A percentile compares a stretch with the other conserved stretches of the same genome.
Evolutionary conservation across 2,329 filamentous ascomycete species (phyloP).

Genomic region (Hymenoscyphus occultus): DNA sequence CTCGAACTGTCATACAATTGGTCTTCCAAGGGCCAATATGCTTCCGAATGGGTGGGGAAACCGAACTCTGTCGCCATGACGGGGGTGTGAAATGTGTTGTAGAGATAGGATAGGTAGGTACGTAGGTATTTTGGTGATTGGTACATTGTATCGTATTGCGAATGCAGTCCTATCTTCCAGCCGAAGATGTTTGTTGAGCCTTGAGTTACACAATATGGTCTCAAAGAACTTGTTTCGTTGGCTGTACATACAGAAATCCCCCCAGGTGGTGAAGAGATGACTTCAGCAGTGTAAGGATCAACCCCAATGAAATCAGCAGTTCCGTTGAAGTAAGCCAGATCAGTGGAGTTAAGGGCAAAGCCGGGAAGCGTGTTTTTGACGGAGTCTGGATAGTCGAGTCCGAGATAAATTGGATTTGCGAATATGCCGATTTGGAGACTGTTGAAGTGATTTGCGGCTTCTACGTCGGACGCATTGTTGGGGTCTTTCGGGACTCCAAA

Average conservation of each 20-base stretch:
- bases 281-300: not conserved
- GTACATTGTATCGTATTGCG: not conserved
- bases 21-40: not conserved
- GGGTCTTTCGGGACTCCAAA: not conserved
- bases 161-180: not conserved
- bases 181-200: not conserved
- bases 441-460: not conserved
- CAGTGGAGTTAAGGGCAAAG: not conserved
- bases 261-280: no score
- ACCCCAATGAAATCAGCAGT: not conserved
- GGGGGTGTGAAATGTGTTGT: not conserved
- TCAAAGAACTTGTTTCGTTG: no score
- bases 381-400: not conserved
- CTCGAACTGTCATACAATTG: not conserved
- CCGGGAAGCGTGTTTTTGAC: not conserved
- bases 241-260: no score
- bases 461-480: not conserved
- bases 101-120: slow-evolving; percentile 6
- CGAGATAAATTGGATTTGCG: not conserved
- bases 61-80: not conserved
- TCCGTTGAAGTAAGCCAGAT: not conserved
- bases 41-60: not conserved
- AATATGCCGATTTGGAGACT: not conserved
- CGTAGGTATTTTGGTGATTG: not conserved
- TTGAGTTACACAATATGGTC: no score